Base-by-base conservation (phyloP, 176 grass and related monocot species). In the Zea mays region DNA sequence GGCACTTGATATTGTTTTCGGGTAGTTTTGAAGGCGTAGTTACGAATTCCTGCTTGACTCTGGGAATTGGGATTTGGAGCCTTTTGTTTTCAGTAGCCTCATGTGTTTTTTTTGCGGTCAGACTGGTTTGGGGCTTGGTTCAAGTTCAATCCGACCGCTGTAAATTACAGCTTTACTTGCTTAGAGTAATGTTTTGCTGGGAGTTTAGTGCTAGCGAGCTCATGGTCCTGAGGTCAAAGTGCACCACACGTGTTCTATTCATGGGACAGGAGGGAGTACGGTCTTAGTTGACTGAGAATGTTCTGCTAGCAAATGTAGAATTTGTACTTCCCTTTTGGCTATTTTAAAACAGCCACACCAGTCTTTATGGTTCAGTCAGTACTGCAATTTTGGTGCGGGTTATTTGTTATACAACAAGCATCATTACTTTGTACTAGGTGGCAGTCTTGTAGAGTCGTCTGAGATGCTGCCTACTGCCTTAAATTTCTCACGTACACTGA, bases 61-160 rank as follows among this genome's bases (percentile, higher is more conserved):
- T 64, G n/a, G 14, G 8, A 80, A 89, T 86, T 89, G 83, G 90
- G 86, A 78, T 83, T 88, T 92, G 66, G 21, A 55, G 56, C 13
- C 15, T 44, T 72, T 65, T 21, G 8, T 1, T 21, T 19, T 0
- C 12, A 13, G 38, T 47, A 27, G 63, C 54, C 20, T 20, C 42
- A 5, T 14, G 62, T 51, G 27, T 4, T 35, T 61, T 17, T 4
- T 35, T 61, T 12, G 56, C 9, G 8, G 16, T 40, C 2, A 40
- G 8, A 45, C 20, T 62, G 7, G 50, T 63, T 69, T n/a, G 16
- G 16, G 42, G 7, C 19, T 20, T 84, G 44, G 12, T 64, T 65
- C 47, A 14, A 55, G 12, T 64, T 65, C 47, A 14, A 55, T 72
- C 57, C 19, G 5, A 10, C 13, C 56, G 3, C 14, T 10, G 7